These are phyloP conservation scores for Vaccinium darrowii DNA, from an alignment of 148 eudicot species.

Conservation along the genomic window DNA sequence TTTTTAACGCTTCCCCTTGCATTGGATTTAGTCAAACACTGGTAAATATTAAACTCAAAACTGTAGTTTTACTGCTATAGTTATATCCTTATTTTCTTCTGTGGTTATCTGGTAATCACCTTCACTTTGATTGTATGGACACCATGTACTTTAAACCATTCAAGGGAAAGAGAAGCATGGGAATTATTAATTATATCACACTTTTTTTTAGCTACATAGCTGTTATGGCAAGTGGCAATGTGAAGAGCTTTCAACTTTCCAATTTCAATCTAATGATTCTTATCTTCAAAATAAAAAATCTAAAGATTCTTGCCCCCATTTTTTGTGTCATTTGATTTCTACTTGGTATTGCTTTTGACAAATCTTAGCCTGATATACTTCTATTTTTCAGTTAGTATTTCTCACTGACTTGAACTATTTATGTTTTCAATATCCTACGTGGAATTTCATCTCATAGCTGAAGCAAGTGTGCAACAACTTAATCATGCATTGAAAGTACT, in stretches of 20 bases:
- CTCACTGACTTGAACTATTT: neutral
- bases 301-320: neutral
- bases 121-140: neutral
- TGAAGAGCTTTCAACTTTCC: neutral
- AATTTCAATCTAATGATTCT: neutral
- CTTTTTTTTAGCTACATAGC: neutral
- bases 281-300: neutral
- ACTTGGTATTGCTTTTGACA: neutral
- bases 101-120: neutral
- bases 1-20: neutral
- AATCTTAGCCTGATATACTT: neutral
- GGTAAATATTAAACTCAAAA: neutral
- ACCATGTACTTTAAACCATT: neutral
- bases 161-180: slow-evolving; percentile 4
- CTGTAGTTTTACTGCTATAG: neutral
- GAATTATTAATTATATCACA: too few species aligned
- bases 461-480: slow-evolving; percentile 78
- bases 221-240: neutral
- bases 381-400: neutral
- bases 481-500: slow-evolving; percentile 74
- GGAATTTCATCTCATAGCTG: slow-evolving; percentile 46
- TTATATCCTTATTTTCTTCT: neutral
- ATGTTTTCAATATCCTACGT: neutral
- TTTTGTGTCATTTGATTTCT: neutral
- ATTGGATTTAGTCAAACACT: neutral